phyloP scores from a whole-genome alignment of 495 filamentous ascomycete genomes.

The Neurospora sp. region DNA sequence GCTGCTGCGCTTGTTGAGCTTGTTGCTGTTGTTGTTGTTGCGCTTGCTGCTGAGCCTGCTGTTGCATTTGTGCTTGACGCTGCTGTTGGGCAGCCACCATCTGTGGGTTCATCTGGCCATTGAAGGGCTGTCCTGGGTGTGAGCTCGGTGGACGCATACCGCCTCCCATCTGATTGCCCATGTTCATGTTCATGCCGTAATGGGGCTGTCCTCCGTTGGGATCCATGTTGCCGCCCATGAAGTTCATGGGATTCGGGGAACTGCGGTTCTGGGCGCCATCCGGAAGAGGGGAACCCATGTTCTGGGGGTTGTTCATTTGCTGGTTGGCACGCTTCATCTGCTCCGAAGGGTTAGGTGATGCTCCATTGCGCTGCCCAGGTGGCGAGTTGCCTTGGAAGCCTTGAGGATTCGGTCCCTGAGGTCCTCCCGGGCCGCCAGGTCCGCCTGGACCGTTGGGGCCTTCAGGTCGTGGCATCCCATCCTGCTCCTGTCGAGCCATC shows the following conservation, averaged over 20 bases:
- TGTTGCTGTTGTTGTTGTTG: slow-evolving; percentile 11
- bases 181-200: slow-evolving; percentile 34
- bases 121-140: slow-evolving; percentile 57
- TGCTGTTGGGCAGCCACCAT: slow-evolving; percentile 27
- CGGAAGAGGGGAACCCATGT: slow-evolving; percentile 72
- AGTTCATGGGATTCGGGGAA: slow-evolving; percentile 75
- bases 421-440: slow-evolving; percentile 40
- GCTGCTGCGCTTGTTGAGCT: slow-evolving; percentile 14
- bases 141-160: slow-evolving; percentile 82
- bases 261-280: slow-evolving; percentile 64
- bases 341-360: slow-evolving; percentile 82
- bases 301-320: slow-evolving; percentile 67
- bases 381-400: slow-evolving; percentile 66
- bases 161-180: slow-evolving; percentile 46
- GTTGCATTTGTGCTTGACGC: slow-evolving; percentile 18
- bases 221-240: slow-evolving; percentile 58
- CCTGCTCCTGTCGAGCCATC: slow-evolving; percentile 96
- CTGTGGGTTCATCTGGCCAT: slow-evolving; percentile 50
- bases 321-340: slow-evolving; percentile 84
- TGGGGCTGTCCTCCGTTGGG: slow-evolving; percentile 25
- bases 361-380: slow-evolving; percentile 65
- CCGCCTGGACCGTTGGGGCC: slow-evolving; percentile 44
- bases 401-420: slow-evolving; percentile 42
- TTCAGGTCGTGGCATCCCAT: slow-evolving; percentile 45
- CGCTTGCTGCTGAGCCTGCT: slow-evolving; percentile 24